These are phyloP conservation scores for Mycena indigotica DNA, from an alignment of 768 basidiomycete species.

Conservation along the genomic window DNA sequence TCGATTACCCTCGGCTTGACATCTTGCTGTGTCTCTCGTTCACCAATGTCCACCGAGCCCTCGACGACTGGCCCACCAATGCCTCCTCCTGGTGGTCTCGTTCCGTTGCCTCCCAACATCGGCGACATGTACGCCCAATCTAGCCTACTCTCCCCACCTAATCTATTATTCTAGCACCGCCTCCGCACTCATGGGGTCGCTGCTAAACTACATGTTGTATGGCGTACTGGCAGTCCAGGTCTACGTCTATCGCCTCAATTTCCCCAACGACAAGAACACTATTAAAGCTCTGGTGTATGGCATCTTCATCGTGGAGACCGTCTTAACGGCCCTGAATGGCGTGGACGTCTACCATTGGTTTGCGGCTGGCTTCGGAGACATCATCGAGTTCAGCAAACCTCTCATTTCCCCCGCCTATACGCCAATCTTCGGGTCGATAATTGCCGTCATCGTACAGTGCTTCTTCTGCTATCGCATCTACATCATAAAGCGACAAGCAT, in stretches of 20 bases:
- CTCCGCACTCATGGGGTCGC: constrained; percentile 16
- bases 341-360: constrained; percentile 18
- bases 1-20: constrained; percentile 2
- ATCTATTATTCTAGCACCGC: constrained; percentile 6
- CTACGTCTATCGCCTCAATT: constrained; percentile 12
- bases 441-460: constrained; percentile 13
- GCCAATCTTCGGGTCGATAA: constrained; percentile 8
- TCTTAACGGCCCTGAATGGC: constrained; percentile 20
- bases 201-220: constrained; percentile 14
- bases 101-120: constrained; percentile 15
- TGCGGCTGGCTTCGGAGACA: constrained; percentile 14
- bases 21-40: constrained; percentile 12
- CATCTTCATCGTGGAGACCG: constrained; percentile 16
- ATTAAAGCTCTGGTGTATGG: constrained; percentile 19
- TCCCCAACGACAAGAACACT: constrained; percentile 17
- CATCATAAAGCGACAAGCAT: not conserved
- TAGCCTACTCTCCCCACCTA: not conserved
- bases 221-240: constrained; percentile 18
- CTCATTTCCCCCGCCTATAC: constrained; percentile 14
- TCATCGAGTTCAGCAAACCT: constrained; percentile 8
- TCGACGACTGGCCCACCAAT: constrained; percentile 1
- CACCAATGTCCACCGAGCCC: constrained; percentile 5
- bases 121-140: constrained; percentile 5
- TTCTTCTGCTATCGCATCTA: constrained; percentile 16
- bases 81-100: not conserved